phyloP scores from a whole-genome alignment of 2,329 filamentous ascomycete species.

The Colletotrichum sp. region DNA sequence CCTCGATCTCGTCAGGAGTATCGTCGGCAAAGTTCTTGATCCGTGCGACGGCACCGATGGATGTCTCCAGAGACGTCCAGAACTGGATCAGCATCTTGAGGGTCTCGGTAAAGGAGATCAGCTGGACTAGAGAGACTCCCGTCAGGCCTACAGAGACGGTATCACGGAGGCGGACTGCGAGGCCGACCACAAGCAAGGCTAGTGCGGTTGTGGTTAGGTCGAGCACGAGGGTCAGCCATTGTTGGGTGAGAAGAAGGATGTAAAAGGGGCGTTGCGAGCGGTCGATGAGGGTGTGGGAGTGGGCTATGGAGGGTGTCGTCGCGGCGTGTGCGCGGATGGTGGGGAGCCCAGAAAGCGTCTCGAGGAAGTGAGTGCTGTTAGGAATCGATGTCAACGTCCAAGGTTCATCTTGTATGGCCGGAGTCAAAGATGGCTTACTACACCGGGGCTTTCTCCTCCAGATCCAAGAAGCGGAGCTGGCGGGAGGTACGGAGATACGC shows the following conservation, averaged over 20 bases:
- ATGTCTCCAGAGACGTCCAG: slow-evolving; percentile 34
- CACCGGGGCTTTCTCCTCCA: slow-evolving; percentile 45
- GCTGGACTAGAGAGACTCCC: slow-evolving; percentile 30
- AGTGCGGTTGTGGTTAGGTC: slow-evolving; percentile 53
- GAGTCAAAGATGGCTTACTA: slow-evolving; percentile 34
- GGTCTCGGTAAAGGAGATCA: slow-evolving; percentile 36
- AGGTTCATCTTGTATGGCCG: not conserved
- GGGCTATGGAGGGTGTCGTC: slow-evolving; percentile 44
- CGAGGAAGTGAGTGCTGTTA: slow-evolving; percentile 40
- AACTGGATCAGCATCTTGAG: slow-evolving; percentile 37
- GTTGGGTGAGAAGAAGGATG: slow-evolving; percentile 59
- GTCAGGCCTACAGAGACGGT: slow-evolving; percentile 20
- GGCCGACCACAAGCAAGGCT: slow-evolving; percentile 49
- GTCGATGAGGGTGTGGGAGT: slow-evolving; percentile 54
- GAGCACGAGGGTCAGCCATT: slow-evolving; percentile 59
- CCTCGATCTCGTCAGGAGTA: slow-evolving; percentile 31
- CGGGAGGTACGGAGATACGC: slow-evolving; percentile 48
- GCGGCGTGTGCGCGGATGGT: slow-evolving; percentile 62
- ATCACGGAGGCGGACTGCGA: slow-evolving; percentile 39
- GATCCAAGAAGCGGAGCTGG: slow-evolving; percentile 45
- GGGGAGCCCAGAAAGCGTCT: slow-evolving; percentile 50
- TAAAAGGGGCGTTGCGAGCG: slow-evolving; percentile 63
- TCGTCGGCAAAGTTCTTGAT: slow-evolving; percentile 32
- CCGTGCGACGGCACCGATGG: slow-evolving; percentile 30
- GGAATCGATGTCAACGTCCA: not conserved